A percentile compares a stretch with the other conserved stretches of the same genome.
Conservation (phyloP, 1,284 basidiomycete genomes). For the Fomitopsis schrenkii region DNA sequence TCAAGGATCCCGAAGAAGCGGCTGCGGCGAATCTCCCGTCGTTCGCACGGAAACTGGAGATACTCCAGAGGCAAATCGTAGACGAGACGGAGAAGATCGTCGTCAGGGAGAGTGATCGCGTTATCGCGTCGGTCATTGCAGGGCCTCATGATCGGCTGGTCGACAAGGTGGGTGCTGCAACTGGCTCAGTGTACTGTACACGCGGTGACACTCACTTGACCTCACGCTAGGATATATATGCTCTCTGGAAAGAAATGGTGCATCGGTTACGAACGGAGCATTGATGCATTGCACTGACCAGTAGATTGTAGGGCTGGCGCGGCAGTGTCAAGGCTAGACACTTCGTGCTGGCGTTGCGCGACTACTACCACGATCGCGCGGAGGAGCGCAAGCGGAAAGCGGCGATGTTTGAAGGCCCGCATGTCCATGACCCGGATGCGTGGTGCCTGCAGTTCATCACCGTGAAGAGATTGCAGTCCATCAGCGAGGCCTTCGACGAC, state of each 20-base stretch:
- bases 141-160: constrained; percentile 31
- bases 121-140: constrained; percentile 25
- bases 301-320: constrained; percentile 26
- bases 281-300: not conserved
- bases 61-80: constrained; percentile 27
- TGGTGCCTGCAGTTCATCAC: constrained; percentile 43
- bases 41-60: constrained; percentile 30
- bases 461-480: constrained; percentile 35
- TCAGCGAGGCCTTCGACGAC: constrained; percentile 45
- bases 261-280: not conserved
- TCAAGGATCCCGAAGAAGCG: constrained; percentile 22
- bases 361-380: constrained; percentile 27
- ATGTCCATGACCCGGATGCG: constrained; percentile 16
- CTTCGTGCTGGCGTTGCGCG: constrained; percentile 32
- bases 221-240: constrained; percentile 12
- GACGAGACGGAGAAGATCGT: constrained; percentile 21
- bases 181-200: not conserved
- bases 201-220: not conserved
- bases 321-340: constrained; percentile 31
- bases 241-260: constrained; percentile 30
- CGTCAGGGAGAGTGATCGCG: constrained; percentile 21
- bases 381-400: constrained; percentile 6
- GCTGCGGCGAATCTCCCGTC: constrained; percentile 24
- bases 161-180: constrained; percentile 10
- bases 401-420: not conserved